phyloP scores from a whole-genome alignment of 2,329 filamentous ascomycete genomes.

The Fusarium sp. region DNA sequence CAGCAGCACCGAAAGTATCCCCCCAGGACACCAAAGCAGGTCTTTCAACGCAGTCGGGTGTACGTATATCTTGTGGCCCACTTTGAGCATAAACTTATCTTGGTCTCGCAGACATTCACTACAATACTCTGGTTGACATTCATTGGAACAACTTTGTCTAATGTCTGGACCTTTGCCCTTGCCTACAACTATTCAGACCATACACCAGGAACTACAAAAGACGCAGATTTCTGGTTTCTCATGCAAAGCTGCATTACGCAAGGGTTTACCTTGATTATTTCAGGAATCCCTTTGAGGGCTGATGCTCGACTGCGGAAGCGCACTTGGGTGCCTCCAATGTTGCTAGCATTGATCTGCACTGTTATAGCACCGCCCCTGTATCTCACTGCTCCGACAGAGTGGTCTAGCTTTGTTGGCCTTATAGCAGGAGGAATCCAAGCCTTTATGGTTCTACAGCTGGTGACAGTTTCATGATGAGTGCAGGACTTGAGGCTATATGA shows the following conservation, averaged over 20 bases:
- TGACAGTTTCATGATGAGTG: not conserved
- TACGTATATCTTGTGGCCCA: not conserved
- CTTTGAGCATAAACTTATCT: accelerated
- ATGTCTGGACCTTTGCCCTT: not conserved
- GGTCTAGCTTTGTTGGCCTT: not conserved
- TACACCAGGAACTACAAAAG: not conserved
- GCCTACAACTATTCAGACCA: not conserved
- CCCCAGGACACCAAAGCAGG: not conserved
- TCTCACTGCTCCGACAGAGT: not conserved
- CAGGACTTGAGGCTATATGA: accelerated
- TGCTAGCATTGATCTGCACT: not conserved
- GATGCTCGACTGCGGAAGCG: not conserved
- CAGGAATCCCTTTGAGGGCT: accelerated
- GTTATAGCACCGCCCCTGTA: not conserved
- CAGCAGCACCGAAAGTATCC: accelerated
- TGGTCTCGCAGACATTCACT: accelerated
- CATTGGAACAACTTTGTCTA: not conserved
- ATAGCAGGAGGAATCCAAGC: not conserved
- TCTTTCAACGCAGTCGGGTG: not conserved
- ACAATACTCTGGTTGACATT: not conserved
- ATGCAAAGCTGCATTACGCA: not conserved
- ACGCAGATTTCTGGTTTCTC: not conserved
- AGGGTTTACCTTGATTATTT: not conserved
- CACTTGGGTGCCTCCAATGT: not conserved
- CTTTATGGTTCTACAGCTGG: not conserved